A percentile compares a stretch with the other conserved stretches of the same genome.
Evolutionary conservation across 306 rosid genomes (phyloP).

Genomic region (Abrus precatorius): DNA sequence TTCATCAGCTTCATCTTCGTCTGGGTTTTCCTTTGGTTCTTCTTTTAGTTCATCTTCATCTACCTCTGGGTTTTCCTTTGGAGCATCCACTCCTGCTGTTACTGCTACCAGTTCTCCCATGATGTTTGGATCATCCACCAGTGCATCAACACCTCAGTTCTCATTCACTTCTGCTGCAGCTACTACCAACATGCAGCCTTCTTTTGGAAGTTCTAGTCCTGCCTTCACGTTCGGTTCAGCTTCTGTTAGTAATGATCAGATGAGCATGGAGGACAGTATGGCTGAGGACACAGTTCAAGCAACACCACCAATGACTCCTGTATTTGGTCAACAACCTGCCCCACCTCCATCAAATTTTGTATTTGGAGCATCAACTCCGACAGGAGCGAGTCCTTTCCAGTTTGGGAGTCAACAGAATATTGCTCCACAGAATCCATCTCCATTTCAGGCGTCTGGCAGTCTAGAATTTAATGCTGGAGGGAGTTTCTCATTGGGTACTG

Average conservation of each 20-base stretch:
- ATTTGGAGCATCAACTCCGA: constrained; percentile 65
- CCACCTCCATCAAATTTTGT: constrained; percentile 57
- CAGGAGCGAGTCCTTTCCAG: constrained; percentile 63
- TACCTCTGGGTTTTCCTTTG: constrained; percentile 54
- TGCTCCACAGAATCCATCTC: constrained; percentile 69
- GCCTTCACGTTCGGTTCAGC: constrained; percentile 56
- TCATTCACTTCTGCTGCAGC: constrained; percentile 67
- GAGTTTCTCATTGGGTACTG: constrained; percentile 88
- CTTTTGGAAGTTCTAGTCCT: constrained; percentile 61
- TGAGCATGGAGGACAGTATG: constrained; percentile 94
- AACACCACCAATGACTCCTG: constrained; percentile 51
- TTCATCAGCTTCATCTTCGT: constrained; percentile 51
- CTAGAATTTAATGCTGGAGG: constrained; percentile 67
- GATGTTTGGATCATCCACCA: constrained; percentile 64
- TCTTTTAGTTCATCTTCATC: constrained; percentile 54
- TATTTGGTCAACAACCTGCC: constrained; percentile 65
- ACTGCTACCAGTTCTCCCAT: constrained; percentile 48
- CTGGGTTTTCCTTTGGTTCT: constrained; percentile 61
- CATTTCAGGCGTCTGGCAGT: constrained; percentile 84
- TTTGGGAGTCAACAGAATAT: constrained; percentile 69
- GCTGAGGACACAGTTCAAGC: constrained; percentile 89
- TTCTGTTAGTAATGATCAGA: constrained; percentile 75
- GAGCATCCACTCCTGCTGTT: constrained; percentile 50
- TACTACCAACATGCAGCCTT: constrained; percentile 61
- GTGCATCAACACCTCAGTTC: constrained; percentile 63